phyloP scores from a whole-genome alignment of 768 basidiomycete species.

The Russula sp. region DNA sequence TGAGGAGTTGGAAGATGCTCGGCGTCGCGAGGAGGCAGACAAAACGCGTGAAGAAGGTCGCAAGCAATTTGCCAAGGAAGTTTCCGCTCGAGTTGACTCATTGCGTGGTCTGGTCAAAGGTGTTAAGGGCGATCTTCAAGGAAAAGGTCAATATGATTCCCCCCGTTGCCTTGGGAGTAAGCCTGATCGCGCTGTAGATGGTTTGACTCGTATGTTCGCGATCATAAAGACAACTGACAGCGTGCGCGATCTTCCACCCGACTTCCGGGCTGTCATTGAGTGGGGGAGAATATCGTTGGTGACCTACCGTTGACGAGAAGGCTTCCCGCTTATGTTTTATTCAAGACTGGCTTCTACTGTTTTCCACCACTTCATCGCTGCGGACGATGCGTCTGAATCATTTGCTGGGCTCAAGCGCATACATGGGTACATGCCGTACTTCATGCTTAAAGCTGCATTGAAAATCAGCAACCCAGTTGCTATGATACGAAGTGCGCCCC shows the following conservation, averaged over 20 bases:
- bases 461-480: constrained; percentile 92
- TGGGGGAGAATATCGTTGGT: constrained; percentile 96
- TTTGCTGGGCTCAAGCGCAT: constrained; percentile 85
- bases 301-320: not conserved
- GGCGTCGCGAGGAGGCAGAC: constrained; percentile 83
- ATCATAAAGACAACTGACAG: constrained; percentile 77
- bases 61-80: constrained; percentile 80
- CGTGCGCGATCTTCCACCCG: constrained; percentile 69
- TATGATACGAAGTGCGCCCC: constrained; percentile 79
- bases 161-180: not conserved
- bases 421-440: constrained; percentile 97
- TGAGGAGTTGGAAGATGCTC: constrained; percentile 76
- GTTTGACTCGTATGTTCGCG: constrained; percentile 81
- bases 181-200: constrained; percentile 48
- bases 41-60: constrained; percentile 79
- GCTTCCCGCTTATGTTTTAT: not conserved
- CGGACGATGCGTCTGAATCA: constrained; percentile 87
- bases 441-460: constrained; percentile 87
- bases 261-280: constrained; percentile 86
- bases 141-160: constrained; percentile 46
- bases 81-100: constrained; percentile 78
- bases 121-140: constrained; percentile 93
- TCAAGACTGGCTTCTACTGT: constrained; percentile 88
- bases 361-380: constrained; percentile 90
- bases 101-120: constrained; percentile 76